Evolutionary conservation across 257 asterid species (phyloP).

Genomic region (Osmanthus fragrans): DNA sequence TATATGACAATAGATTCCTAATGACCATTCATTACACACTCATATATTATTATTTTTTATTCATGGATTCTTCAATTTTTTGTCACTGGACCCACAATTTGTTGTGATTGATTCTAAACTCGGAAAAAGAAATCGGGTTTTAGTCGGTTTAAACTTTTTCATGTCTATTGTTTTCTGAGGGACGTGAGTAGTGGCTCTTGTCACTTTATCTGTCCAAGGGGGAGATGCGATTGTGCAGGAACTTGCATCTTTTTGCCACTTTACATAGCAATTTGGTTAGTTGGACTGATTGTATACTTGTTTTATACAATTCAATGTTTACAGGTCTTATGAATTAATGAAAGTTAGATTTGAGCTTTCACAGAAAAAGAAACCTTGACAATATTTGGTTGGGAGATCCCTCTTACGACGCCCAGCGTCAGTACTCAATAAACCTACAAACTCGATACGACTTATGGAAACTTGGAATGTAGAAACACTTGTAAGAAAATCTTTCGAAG

Average conservation of each 20-base stretch:
- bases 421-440: background rate
- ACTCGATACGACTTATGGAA: background rate
- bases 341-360: too few species aligned
- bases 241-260: too few species aligned
- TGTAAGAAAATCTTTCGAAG: background rate
- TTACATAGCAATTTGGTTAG: too few species aligned
- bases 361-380: too few species aligned
- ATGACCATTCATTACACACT: background rate
- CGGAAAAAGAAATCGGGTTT: background rate
- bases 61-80: background rate
- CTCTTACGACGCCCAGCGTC: background rate
- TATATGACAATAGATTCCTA: too few species aligned
- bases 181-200: too few species aligned
- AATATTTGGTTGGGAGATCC: background rate
- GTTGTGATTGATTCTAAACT: background rate
- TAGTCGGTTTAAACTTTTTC: background rate
- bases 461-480: background rate
- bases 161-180: background rate
- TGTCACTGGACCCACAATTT: background rate
- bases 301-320: too few species aligned
- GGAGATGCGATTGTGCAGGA: too few species aligned
- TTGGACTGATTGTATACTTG: too few species aligned
- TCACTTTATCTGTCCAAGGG: too few species aligned
- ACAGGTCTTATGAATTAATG: too few species aligned
- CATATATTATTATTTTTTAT: background rate